Evolutionary conservation across 2,329 filamentous ascomycete species (phyloP), one percentile per base, ranked within the genome.

Genomic region (Fusarium continuum): DNA sequence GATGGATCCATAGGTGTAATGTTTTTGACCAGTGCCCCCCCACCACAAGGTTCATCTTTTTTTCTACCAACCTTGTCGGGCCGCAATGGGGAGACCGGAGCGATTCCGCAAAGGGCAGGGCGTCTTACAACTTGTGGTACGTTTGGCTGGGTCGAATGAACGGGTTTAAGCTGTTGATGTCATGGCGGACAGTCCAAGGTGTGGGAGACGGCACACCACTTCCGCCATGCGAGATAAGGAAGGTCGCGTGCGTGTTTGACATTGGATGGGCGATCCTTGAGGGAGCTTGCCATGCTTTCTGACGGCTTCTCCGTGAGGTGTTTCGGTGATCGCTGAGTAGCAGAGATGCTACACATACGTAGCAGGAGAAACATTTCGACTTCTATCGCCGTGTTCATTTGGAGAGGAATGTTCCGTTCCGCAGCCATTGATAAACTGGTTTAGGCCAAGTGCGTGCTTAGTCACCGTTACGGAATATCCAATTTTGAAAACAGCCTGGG

Each of bases 71-170:
- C 46, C 56, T 51, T 49, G 44, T 65, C 62, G 62, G 62, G 62
- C 62, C 62, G 62, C 62, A 65, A 66, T 66, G 62, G 58, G 32
- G 31, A 44, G 35, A 44, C 51, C 62, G 62, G 52, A 23, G 38
- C 49, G 57, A 65, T 46, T 20, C 62, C 62, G 22, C 57, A 45
- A 63, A 45, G 25, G 62, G 55, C 47, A 53, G 51, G 14, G 25
- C 29, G 29, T 58, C 34, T 53, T 25, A 53, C 28, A 65, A 36
- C 26, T 52, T 66, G 57, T 63, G 61, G 62, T 56, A 63, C 51
- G 61, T 57, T 28, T 57, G 22, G 17, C 34, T 20, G 26, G 10
- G 17, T 35, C 2, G 25, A 32, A 45, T 26, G 34, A 34, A 63
- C 41, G 19, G 47, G 56, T 20, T 45, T 44, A 47, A 58, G 35